Evolutionary conservation across 345 rosid species (phyloP).

Genomic region (Lepidium africanum): DNA sequence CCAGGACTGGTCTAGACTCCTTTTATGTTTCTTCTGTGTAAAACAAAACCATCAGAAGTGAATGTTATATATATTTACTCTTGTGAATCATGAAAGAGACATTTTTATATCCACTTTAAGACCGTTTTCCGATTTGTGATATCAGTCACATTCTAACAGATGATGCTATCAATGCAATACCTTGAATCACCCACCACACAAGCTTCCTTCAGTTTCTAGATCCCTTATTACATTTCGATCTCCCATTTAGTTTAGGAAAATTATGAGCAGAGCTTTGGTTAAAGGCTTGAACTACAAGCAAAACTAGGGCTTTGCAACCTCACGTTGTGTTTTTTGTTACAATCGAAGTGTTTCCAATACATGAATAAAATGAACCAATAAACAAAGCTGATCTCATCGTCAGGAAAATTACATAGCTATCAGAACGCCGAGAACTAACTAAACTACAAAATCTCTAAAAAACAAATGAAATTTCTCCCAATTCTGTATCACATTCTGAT

Average conservation of each 20-base stretch:
- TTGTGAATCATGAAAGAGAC: neutral
- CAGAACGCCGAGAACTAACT: conserved; percentile 14
- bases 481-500: neutral
- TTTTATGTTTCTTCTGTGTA: neutral
- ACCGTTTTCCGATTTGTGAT: neutral
- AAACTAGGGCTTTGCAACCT: neutral
- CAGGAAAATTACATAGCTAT: conserved; percentile 9
- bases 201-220: neutral
- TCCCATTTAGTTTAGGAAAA: neutral
- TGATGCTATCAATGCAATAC: neutral
- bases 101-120: neutral
- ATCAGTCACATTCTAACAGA: neutral
- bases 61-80: neutral
- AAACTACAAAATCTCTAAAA: conserved; percentile 13
- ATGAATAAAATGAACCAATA: conserved; percentile 9
- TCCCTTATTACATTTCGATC: neutral
- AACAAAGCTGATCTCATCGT: conserved; percentile 13
- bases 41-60: conserved; percentile 6
- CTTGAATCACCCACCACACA: conserved; percentile 9
- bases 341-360: neutral
- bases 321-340: neutral
- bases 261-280: neutral
- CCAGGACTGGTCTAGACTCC: conserved; percentile 4
- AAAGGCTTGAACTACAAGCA: neutral
- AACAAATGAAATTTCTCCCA: neutral